phyloP scores from a whole-genome alignment of 129 eudicot genomes.

The Escallonia rubra region DNA sequence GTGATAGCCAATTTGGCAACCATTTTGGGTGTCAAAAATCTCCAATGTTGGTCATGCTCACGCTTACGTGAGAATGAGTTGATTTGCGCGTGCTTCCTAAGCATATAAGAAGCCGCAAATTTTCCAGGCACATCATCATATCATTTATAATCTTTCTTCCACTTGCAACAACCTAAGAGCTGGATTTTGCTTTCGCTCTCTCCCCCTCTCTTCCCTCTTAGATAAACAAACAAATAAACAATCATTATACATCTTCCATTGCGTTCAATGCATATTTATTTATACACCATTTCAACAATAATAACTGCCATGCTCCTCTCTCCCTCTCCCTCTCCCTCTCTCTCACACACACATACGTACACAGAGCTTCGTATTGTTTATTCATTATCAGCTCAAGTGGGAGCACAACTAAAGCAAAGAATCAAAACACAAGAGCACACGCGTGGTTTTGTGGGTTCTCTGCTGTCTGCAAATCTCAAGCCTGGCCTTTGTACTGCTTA shows the following conservation, averaged over 20 bases:
- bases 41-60: not conserved
- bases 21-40: not conserved
- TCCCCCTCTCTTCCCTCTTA: not conserved
- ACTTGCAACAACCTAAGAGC: constrained; percentile 28
- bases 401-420: no score
- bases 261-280: not conserved
- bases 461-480: no score
- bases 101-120: constrained; percentile 10
- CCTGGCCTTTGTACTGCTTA: no score
- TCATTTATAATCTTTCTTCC: constrained; percentile 18
- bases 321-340: no score
- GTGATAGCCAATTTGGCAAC: no score
- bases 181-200: constrained; percentile 12
- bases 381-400: no score
- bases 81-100: constrained; percentile 25
- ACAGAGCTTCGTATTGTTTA: no score
- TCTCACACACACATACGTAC: no score
- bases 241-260: not conserved
- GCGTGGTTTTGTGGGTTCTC: no score
- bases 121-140: constrained; percentile 17
- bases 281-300: constrained; percentile 13
- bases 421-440: no score
- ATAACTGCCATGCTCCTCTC: not conserved
- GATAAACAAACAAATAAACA: not conserved
- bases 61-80: constrained; percentile 9